Base-by-base conservation (phyloP, 1,139 yeast genomes). In the Geotrichum reessii region DNA sequence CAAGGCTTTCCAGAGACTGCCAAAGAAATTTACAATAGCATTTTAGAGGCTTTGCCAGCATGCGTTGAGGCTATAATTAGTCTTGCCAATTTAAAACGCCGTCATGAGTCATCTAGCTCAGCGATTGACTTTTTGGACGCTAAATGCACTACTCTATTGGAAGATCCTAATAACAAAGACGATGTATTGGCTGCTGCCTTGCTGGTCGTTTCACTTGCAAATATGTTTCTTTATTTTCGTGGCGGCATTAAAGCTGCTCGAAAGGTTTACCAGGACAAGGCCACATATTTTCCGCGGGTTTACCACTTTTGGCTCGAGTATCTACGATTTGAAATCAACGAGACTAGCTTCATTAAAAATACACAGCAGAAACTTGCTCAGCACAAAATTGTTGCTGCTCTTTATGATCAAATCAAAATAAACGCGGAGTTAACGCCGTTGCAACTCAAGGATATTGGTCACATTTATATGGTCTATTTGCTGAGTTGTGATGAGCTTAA, bases 281-380 rank as follows among this genome's bases (percentile, higher is more conserved):
- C 65, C 2, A 56, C 61, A 2, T 58, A 62, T 17, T 69, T 64
- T 61, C 56, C 66, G n/a, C 65, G 63, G 33, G 62, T 66, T 46
- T 65, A 65, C 50, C 60, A 66, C 40, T 73, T 71, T 56, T 73
- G 75, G 76, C 61, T 67, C 24, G 65, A 67, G 47, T 73, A 68
- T 57, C 66, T 73, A 14, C 62, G 63, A 28, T 72, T 73, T 61
- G 75, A 72, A 54, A 65, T 70, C 17, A 63, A 59, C 22, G 52
- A 57, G 22, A 33, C 42, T 2, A 52, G 44, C 21, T 46, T 52
- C 28, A 53, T 44, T 28, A 31, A 50, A 31, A 61, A 40, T 42
- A 5, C 19, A 5, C 27, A 50, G 12, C 19, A 6, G 3, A 54
- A 50, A 17, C 37, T 17, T 9, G 50, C 14, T 9, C 46, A 44